A percentile compares a stretch with the other conserved stretches of the same genome.
Evolutionary conservation across 768 basidiomycete genomes (phyloP).

Genomic region (Amanita polypyramis): DNA sequence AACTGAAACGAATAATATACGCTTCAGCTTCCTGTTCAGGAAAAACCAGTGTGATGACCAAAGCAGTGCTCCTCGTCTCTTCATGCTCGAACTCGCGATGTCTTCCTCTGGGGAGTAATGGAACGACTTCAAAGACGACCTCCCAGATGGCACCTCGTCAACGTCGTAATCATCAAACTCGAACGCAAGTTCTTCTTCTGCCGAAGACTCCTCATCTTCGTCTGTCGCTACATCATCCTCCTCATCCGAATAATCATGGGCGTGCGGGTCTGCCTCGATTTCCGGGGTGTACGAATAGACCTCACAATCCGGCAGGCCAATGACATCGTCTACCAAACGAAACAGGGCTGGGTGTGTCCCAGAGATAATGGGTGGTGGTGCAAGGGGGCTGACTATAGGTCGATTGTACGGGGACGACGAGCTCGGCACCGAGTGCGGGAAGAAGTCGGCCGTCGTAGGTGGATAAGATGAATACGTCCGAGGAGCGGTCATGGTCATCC

Average conservation of each 20-base stretch:
- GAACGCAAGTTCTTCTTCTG: conserved; percentile 63
- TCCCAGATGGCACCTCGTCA: conserved; percentile 40
- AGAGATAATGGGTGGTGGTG: conserved; percentile 62
- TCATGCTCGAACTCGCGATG: conserved; percentile 31
- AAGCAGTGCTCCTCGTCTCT: conserved; percentile 68
- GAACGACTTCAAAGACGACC: conserved; percentile 24
- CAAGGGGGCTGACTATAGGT: conserved; percentile 49
- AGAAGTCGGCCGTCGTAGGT: conserved; percentile 58
- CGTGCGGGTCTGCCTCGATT: conserved; percentile 90
- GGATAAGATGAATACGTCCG: conserved; percentile 85
- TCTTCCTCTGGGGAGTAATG: conserved; percentile 31
- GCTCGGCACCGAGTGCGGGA: conserved; percentile 64
- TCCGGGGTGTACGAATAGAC: conserved; percentile 93
- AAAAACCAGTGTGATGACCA: conserved; percentile 99
- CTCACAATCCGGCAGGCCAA: conserved; percentile 86
- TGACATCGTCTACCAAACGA: conserved; percentile 80
- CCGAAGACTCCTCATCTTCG: conserved; percentile 59
- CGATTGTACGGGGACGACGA: conserved; percentile 60
- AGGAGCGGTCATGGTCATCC: conserved; percentile 55
- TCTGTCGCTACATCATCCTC: conserved; percentile 63
- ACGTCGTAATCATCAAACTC: conserved; percentile 76
- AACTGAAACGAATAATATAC: conserved; percentile 84
- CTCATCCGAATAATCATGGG: conserved; percentile 68
- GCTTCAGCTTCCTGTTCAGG: conserved; percentile 84
- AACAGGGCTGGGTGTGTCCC: conserved; percentile 87